Evolutionary conservation across 192 early-diverging fungal genomes (phyloP).

Genomic region (Pilaira anomala): DNA sequence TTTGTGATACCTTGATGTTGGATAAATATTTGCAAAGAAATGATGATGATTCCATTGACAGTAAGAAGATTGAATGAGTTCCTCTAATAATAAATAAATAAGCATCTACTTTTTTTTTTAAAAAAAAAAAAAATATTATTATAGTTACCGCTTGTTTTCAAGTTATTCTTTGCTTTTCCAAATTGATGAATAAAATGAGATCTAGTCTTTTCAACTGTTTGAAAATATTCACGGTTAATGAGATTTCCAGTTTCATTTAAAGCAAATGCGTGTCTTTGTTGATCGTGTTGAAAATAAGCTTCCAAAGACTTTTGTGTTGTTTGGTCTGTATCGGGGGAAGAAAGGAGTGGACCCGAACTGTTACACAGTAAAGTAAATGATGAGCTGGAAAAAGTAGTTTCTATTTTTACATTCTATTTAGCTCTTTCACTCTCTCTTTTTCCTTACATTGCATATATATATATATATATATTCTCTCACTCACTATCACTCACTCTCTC

Average conservation of each 20-base stretch:
- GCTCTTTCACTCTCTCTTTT: too few species aligned
- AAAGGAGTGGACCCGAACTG: constrained; percentile 3
- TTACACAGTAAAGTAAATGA: constrained; percentile 27
- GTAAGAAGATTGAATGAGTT: constrained; percentile 6
- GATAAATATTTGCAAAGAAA: constrained; percentile 19
- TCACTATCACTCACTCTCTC: too few species aligned
- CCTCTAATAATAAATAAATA: background rate
- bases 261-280: background rate
- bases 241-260: background rate
- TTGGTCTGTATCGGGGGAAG: constrained; percentile 13
- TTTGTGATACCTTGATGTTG: constrained; percentile 7
- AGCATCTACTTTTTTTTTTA: background rate
- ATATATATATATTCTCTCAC: too few species aligned
- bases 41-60: constrained; percentile 18
- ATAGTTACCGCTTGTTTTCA: background rate
- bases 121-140: background rate
- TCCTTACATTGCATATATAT: too few species aligned
- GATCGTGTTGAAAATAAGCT: constrained; percentile 10
- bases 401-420: too few species aligned
- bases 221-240: background rate
- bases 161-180: constrained; percentile 18
- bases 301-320: constrained; percentile 14
- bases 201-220: background rate
- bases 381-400: too few species aligned
- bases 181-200: constrained; percentile 27